phyloP scores from a whole-genome alignment of 2,329 filamentous ascomycete species.

The Trichoderma hamatum region DNA sequence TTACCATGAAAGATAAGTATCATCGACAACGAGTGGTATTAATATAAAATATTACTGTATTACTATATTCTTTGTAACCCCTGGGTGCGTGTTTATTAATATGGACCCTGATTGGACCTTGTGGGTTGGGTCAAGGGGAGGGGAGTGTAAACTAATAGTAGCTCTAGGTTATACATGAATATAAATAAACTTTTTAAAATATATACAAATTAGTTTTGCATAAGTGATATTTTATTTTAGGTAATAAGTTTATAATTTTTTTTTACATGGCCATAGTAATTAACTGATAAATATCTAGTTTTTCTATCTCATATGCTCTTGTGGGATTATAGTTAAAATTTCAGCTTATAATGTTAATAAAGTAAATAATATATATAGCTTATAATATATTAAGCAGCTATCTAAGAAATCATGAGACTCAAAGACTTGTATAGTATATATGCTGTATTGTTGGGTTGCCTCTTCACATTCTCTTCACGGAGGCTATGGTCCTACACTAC shows the following conservation, averaged over 20 bases:
- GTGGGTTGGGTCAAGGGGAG: no score
- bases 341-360: not conserved
- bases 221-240: no score
- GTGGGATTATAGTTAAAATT: no score
- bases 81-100: not conserved
- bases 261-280: no score
- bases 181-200: no score
- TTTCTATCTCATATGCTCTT: no score
- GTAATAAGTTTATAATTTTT: no score
- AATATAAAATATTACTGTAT: not conserved
- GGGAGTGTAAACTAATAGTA: no score
- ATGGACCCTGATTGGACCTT: not conserved
- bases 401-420: not conserved
- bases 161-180: no score
- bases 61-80: not conserved
- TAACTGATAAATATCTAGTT: no score
- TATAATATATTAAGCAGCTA: not conserved
- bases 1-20: not conserved
- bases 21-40: not conserved
- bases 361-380: not conserved
- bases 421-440: not conserved
- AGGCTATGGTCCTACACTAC: not conserved
- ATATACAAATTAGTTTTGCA: no score
- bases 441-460: not conserved
- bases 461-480: not conserved